Evolutionary conservation across 805 yeast genomes (phyloP), one percentile per base, ranked within the genome.

Genomic region (Metschnikowia reukaufii): DNA sequence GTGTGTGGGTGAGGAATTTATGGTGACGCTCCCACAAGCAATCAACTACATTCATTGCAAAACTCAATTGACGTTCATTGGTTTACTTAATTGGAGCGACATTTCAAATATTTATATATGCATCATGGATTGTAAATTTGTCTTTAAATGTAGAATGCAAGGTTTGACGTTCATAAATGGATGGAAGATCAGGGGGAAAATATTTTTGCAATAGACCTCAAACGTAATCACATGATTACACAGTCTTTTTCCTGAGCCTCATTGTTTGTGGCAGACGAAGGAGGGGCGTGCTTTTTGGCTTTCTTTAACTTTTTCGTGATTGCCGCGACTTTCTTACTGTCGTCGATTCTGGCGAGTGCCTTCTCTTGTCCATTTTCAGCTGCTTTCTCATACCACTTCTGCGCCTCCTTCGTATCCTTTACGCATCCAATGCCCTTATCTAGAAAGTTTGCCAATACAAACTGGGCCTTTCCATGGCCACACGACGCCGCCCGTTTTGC

Each of bases 391-490:
- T 83, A 87, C 97, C 97, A 92, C 31, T 68, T 68, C 57, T 80
- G 79, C 0, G 96, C 85, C 57, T 74, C 79, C 6, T 65, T 65
- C 4, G 65, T 43, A 62, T 87, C 79, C 25, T 72, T 67, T 18
- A 76, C 81, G 62, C 96, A 85, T 1, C 98, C 99, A 52, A 89
- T 81, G 1, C 98, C 98, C 60, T 82, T 78, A 51, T 89, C 96
- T 59, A 81, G 82, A 59, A 91, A 90, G 60, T 86, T 84, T 20
- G 91, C 96, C 35, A 89, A 70, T 0, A 95, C 86, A 62, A 79
- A 83, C 74, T 89, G 96, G 1, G 96, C 98, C 64, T 88, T 88
- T 5, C 88, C 78, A 31, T 77, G 73, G 13, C 88, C 88, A 33
- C 81, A 69, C 35, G 77, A 73, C 0, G 98, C 97, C 0, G 98